Percentiles rank a stretch among this genome's conserved stretches.
These are phyloP conservation scores for Megacollybia platyphylla DNA, from an alignment of 1,284 basidiomycete genomes.

Conservation along the genomic window DNA sequence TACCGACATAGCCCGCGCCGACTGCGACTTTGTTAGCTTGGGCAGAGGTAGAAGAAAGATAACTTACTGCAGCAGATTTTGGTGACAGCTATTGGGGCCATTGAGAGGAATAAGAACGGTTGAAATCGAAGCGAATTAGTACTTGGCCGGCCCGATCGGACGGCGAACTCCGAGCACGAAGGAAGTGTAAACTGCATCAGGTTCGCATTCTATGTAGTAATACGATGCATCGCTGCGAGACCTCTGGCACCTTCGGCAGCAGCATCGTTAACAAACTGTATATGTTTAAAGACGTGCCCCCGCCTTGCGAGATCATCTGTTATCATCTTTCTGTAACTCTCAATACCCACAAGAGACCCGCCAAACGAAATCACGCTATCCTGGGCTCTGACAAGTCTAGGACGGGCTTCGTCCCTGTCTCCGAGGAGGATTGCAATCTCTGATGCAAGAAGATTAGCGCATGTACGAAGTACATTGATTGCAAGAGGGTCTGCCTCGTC, in stretches of 20 bases:
- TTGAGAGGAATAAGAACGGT: not conserved
- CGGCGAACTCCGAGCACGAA: too few relatives aligned
- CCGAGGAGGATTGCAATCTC: constrained; percentile 46
- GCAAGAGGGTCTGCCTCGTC: constrained; percentile 49
- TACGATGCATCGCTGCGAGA: constrained; percentile 17
- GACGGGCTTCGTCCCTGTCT: constrained; percentile 16
- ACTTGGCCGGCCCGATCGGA: too few relatives aligned
- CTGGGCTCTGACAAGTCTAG: constrained; percentile 33
- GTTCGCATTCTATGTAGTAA: not conserved
- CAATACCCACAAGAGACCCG: constrained; percentile 55
- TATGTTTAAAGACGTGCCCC: constrained; percentile 50
- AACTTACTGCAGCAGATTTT: constrained; percentile 88
- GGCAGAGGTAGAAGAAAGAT: not conserved
- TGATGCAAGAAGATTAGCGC: constrained; percentile 42
- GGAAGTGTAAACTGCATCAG: not conserved
- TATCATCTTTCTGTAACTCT: constrained; percentile 45
- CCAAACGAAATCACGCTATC: constrained; percentile 59
- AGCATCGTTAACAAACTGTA: constrained; percentile 56
- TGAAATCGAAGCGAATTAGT: not conserved
- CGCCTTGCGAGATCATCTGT: constrained; percentile 39
- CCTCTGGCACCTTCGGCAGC: constrained; percentile 50
- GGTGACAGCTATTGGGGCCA: constrained; percentile 32
- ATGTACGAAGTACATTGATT: constrained; percentile 36
- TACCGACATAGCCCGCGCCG: constrained; percentile 94
- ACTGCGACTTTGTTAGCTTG: constrained; percentile 30